A percentile compares a stretch with the other conserved stretches of the same genome.
Conservation (phyloP, 257 asterid species). For the Cordia subcordata region DNA sequence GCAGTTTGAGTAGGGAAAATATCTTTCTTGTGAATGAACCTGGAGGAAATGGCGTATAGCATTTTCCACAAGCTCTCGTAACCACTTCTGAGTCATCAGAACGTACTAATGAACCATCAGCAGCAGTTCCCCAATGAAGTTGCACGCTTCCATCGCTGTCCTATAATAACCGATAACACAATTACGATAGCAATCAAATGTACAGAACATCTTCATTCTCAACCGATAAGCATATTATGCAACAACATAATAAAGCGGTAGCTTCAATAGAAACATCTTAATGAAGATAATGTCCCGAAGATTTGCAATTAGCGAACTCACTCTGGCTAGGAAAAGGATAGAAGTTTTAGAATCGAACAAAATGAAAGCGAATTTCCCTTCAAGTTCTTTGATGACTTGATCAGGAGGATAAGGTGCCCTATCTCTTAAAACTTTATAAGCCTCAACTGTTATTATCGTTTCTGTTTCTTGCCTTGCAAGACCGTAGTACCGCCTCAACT, state of each 20-base stretch:
- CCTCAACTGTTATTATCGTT: constrained; percentile 50
- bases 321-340: constrained; percentile 56
- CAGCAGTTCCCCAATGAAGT: constrained; percentile 68
- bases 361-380: constrained; percentile 61
- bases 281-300: too few species aligned
- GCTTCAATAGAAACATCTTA: too few species aligned
- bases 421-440: constrained; percentile 58
- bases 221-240: too few species aligned
- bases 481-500: constrained; percentile 47
- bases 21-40: constrained; percentile 21
- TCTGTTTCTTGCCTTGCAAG: constrained; percentile 58
- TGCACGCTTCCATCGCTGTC: constrained; percentile 55
- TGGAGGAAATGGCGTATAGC: constrained; percentile 62
- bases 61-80: constrained; percentile 47
- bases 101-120: constrained; percentile 63
- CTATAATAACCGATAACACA: constrained; percentile 18
- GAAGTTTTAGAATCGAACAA: constrained; percentile 55
- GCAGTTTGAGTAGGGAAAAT: not conserved
- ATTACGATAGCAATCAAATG: too few species aligned
- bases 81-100: constrained; percentile 53
- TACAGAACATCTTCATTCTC: too few species aligned
- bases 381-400: constrained; percentile 55
- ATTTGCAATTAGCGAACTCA: constrained; percentile 11
- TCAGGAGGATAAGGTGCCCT: constrained; percentile 68
- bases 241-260: too few species aligned